A percentile compares a stretch with the other conserved stretches of the same genome.
These are phyloP conservation scores for Colletotrichum orchidophilum DNA, from an alignment of 2,329 filamentous ascomycete genomes.

Conservation along the genomic window DNA sequence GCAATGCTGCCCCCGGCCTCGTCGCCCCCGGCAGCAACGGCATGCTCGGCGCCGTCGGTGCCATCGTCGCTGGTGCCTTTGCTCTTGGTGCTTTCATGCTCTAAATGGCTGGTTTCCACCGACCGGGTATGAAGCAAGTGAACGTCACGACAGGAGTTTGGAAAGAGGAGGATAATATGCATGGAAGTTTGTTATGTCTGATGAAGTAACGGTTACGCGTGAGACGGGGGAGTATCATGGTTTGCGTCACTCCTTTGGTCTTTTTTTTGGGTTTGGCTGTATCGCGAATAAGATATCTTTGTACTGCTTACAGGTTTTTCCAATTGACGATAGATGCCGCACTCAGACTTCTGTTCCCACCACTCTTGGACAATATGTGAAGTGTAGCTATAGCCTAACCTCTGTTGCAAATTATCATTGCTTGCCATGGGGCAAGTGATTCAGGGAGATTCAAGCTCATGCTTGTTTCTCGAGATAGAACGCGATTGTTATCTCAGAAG, in stretches of 20 bases:
- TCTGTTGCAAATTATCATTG: too few relatives aligned
- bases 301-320: slow-evolving; percentile 16
- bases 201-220: slow-evolving; percentile 23
- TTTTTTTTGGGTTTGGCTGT: slow-evolving; percentile 5
- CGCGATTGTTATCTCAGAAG: neutral
- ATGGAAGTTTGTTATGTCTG: slow-evolving; percentile 27
- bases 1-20: slow-evolving; percentile 24
- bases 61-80: slow-evolving; percentile 28
- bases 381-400: too few relatives aligned
- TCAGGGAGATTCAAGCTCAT: too few relatives aligned
- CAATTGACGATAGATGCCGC: slow-evolving; percentile 22
- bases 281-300: slow-evolving; percentile 15
- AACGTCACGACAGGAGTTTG: slow-evolving; percentile 6
- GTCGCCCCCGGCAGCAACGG: slow-evolving; percentile 20
- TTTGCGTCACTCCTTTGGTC: slow-evolving; percentile 28
- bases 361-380: neutral
- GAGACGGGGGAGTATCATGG: slow-evolving; percentile 19
- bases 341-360: neutral
- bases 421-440: too few relatives aligned
- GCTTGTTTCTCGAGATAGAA: neutral
- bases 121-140: neutral
- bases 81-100: slow-evolving; percentile 32
- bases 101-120: slow-evolving; percentile 6
- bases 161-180: slow-evolving; percentile 28
- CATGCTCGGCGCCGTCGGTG: slow-evolving; percentile 24